phyloP scores from a whole-genome alignment of 176 grass and related monocot genomes.

The Puya raimondii region DNA sequence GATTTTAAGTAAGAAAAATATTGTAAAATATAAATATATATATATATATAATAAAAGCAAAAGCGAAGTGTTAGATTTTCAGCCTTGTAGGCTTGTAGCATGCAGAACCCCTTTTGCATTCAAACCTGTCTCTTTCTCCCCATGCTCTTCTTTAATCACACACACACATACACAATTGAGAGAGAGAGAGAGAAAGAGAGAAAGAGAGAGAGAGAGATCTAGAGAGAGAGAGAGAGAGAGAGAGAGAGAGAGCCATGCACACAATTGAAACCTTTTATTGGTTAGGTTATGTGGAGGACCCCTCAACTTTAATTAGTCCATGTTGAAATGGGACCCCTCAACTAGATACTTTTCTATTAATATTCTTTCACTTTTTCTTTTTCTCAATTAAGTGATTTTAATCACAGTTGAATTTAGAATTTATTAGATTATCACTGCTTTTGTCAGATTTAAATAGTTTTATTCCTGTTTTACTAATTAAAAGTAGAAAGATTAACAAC shows the following conservation, averaged over 20 bases:
- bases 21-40: too few species aligned
- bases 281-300: conserved; percentile 20
- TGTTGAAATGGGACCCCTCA: background rate
- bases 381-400: too few species aligned
- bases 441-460: too few species aligned
- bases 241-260: conserved; percentile 71
- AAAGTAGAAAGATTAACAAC: too few species aligned
- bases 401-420: too few species aligned
- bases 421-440: too few species aligned
- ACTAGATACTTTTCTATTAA: too few species aligned
- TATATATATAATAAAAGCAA: conserved; percentile 13
- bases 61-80: conserved; percentile 17
- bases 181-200: conserved; percentile 60
- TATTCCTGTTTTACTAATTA: too few species aligned
- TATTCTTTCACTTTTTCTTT: too few species aligned
- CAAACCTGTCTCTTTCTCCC: conserved; percentile 49
- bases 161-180: conserved; percentile 14
- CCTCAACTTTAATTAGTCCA: conserved; percentile 15
- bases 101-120: conserved; percentile 50
- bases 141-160: conserved; percentile 60
- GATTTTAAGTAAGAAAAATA: too few species aligned
- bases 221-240: conserved; percentile 60
- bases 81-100: conserved; percentile 23
- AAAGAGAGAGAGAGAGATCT: conserved; percentile 61
- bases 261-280: conserved; percentile 6